These are phyloP conservation scores for Rubia peregrina DNA, from an alignment of 305 asterid species.

Conservation along the genomic window DNA sequence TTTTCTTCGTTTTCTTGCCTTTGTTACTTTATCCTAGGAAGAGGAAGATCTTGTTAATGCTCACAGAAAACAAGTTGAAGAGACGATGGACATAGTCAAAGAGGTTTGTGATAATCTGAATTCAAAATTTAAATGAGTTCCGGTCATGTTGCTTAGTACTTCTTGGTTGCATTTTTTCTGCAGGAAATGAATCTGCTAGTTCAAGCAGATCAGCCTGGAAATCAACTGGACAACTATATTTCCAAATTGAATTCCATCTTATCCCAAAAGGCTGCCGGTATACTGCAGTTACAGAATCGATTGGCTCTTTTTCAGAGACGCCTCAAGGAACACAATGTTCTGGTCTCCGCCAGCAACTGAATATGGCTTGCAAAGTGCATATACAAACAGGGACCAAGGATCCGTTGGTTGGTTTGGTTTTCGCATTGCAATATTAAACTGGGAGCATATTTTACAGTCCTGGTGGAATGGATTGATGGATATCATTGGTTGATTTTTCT, in stretches of 20 bases:
- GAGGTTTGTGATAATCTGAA: constrained; percentile 48
- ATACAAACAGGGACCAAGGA: background rate
- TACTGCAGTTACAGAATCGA: constrained; percentile 69
- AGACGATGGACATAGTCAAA: constrained; percentile 89
- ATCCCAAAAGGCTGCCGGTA: constrained; percentile 85
- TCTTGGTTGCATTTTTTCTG: constrained; percentile 11
- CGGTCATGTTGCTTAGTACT: background rate
- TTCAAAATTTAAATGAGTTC: background rate
- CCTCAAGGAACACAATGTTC: constrained; percentile 82
- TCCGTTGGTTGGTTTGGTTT: constrained; percentile 13
- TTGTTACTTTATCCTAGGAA: constrained; percentile 41
- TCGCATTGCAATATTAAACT: constrained; percentile 1
- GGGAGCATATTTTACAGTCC: constrained; percentile 15
- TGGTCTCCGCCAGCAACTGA: constrained; percentile 72
- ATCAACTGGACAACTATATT: constrained; percentile 68
- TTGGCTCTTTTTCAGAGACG: constrained; percentile 78
- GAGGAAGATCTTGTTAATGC: constrained; percentile 95
- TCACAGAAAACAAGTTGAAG: constrained; percentile 94
- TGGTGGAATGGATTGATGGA: background rate
- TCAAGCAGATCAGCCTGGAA: constrained; percentile 96
- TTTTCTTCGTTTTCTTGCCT: background rate
- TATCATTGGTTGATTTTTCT: constrained; percentile 15
- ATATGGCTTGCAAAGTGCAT: constrained; percentile 7
- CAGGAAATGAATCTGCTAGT: constrained; percentile 98
- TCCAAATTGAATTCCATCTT: constrained; percentile 72